A percentile compares a stretch with the other conserved stretches of the same genome.
These are phyloP conservation scores for Daldinia concentrica DNA, from an alignment of 495 filamentous ascomycete genomes.

Conservation along the genomic window DNA sequence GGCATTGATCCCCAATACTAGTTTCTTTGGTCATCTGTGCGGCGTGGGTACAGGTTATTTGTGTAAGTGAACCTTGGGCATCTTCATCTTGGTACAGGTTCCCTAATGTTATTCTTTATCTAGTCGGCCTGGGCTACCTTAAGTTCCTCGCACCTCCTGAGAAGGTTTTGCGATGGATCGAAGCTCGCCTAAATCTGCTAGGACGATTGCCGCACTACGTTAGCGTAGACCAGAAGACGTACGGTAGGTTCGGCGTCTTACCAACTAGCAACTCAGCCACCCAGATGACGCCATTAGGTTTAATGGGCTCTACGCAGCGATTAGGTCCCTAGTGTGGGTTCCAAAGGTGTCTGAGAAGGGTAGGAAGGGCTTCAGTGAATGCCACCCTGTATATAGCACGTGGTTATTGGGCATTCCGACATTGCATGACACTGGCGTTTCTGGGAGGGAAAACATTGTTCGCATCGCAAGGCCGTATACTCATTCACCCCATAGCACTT, in stretches of 20 bases:
- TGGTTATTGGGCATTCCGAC: conserved; percentile 8
- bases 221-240: conserved; percentile 94
- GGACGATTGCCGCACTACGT: conserved; percentile 87
- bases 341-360: not conserved
- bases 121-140: conserved; percentile 84
- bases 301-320: conserved; percentile 69
- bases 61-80: conserved; percentile 64
- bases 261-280: conserved; percentile 65
- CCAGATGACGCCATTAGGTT: conserved; percentile 63
- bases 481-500: not conserved
- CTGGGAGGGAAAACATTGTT: conserved; percentile 5
- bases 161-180: conserved; percentile 80
- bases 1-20: conserved; percentile 80
- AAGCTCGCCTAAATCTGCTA: conserved; percentile 83
- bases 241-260: conserved; percentile 89
- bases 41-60: conserved; percentile 84
- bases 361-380: not conserved
- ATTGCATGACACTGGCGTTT: conserved; percentile 41
- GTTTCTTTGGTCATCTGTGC: conserved; percentile 85
- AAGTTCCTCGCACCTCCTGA: conserved; percentile 87
- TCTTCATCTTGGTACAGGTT: not conserved
- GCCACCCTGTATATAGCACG: conserved; percentile 34
- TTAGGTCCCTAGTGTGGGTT: conserved; percentile 62
- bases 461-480: conserved; percentile 12
- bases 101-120: conserved; percentile 5